These are phyloP conservation scores for Hygrocybe coccinea DNA, from an alignment of 768 basidiomycete species.

Conservation along the genomic window DNA sequence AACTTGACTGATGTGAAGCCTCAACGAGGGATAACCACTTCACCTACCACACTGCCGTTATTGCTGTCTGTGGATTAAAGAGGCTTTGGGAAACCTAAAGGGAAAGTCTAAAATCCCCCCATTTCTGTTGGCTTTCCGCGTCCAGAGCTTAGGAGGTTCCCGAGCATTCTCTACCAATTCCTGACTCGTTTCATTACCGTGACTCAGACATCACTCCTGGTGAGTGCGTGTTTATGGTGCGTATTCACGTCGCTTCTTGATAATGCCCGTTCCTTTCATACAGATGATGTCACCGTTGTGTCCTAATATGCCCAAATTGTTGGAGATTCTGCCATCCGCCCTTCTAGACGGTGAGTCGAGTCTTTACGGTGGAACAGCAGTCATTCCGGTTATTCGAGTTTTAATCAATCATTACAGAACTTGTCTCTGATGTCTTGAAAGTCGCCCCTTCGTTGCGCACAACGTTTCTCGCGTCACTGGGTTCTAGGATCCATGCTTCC, in stretches of 20 bases:
- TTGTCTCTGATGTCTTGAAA: slow-evolving; percentile 11
- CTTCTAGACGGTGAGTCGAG: slow-evolving; percentile 22
- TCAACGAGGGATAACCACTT: too few relatives aligned
- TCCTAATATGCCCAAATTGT: slow-evolving; percentile 6
- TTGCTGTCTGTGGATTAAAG: too few relatives aligned
- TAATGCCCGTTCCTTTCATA: neutral
- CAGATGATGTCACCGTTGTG: neutral
- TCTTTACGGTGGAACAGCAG: neutral
- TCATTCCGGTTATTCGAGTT: neutral
- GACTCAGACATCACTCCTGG: neutral
- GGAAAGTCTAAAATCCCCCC: too few relatives aligned
- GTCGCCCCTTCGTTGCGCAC: slow-evolving; percentile 16
- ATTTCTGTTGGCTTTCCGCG: too few relatives aligned
- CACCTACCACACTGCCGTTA: too few relatives aligned
- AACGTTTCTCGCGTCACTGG: slow-evolving; percentile 26
- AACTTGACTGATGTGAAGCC: too few relatives aligned
- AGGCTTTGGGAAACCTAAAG: too few relatives aligned
- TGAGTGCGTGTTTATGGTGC: neutral
- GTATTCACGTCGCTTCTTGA: neutral
- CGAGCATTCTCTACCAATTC: too few relatives aligned
- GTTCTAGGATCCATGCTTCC: slow-evolving; percentile 26
- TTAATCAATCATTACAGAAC: neutral
- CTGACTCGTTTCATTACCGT: too few relatives aligned
- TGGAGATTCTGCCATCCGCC: slow-evolving; percentile 16
- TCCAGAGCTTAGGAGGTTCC: too few relatives aligned